Evolutionary conservation across 2,329 filamentous ascomycete genomes (phyloP).

Genomic region (Metarhizium humberi): DNA sequence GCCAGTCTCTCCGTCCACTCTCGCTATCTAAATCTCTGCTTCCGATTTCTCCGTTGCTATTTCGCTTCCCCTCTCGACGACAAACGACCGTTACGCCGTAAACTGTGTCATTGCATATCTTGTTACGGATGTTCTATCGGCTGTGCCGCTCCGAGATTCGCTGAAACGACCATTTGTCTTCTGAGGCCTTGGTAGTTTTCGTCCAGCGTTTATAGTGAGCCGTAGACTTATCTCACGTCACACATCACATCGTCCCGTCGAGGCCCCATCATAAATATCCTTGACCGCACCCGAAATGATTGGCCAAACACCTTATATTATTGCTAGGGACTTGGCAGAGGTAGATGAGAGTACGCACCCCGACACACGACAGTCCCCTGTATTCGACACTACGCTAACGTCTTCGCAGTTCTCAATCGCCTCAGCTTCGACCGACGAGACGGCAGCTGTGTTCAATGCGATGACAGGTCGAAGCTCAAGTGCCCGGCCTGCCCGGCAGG

Average conservation of each 20-base stretch:
- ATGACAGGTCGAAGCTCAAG: slow-evolving; percentile 26
- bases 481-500: slow-evolving; percentile 36
- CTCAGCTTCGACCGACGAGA: slow-evolving; percentile 28
- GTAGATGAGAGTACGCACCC: slow-evolving; percentile 19
- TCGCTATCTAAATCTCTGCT: slow-evolving; percentile 11
- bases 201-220: background rate
- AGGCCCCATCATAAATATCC: slow-evolving; percentile 9
- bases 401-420: slow-evolving; percentile 13
- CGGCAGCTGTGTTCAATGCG: slow-evolving; percentile 36
- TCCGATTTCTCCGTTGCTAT: background rate
- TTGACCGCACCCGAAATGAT: slow-evolving; percentile 4
- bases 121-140: background rate
- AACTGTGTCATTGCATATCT: background rate
- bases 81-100: background rate
- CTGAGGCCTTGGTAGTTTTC: background rate
- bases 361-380: background rate
- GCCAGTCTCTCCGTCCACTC: slow-evolving; percentile 14
- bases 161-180: background rate
- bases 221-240: background rate
- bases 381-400: background rate
- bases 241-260: background rate
- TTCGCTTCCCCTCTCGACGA: background rate
- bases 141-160: background rate
- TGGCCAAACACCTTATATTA: slow-evolving; percentile 6
- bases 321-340: slow-evolving; percentile 20